Conservation (phyloP, 305 asterid genomes). For the Coffea humblotiana region DNA sequence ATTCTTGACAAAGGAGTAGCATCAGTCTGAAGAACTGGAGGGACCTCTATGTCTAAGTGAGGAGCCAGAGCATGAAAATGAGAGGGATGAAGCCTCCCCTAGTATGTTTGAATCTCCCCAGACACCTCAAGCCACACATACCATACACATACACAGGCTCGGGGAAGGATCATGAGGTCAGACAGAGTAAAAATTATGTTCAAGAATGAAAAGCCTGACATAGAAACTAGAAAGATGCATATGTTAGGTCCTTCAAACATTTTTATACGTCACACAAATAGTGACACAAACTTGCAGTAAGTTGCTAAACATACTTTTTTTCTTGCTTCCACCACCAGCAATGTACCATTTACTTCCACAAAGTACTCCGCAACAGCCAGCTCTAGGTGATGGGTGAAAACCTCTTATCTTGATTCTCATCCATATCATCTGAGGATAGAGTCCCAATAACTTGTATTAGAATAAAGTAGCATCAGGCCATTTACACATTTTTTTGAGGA, state of each 20-base stretch:
- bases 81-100: background rate
- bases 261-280: background rate
- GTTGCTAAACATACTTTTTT: slow-evolving; percentile 59
- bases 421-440: slow-evolving; percentile 86
- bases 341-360: slow-evolving; percentile 95
- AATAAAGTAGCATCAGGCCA: slow-evolving; percentile 3
- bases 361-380: slow-evolving; percentile 96
- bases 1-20: background rate
- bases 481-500: background rate
- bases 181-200: background rate
- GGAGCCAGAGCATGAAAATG: background rate
- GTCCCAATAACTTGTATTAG: slow-evolving; percentile 13
- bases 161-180: background rate
- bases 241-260: background rate
- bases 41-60: background rate
- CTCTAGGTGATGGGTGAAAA: slow-evolving; percentile 96
- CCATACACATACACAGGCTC: no score
- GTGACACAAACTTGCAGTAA: slow-evolving; percentile 4
- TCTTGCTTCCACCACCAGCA: slow-evolving; percentile 97
- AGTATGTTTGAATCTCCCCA: background rate
- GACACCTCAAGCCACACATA: background rate
- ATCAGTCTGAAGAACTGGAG: background rate
- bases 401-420: slow-evolving; percentile 81
- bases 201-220: background rate
- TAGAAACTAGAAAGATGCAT: background rate